Percentiles rank a stretch among this genome's conserved stretches.
Conservation (phyloP, 148 eudicot species). For the Bassia scoparia region DNA sequence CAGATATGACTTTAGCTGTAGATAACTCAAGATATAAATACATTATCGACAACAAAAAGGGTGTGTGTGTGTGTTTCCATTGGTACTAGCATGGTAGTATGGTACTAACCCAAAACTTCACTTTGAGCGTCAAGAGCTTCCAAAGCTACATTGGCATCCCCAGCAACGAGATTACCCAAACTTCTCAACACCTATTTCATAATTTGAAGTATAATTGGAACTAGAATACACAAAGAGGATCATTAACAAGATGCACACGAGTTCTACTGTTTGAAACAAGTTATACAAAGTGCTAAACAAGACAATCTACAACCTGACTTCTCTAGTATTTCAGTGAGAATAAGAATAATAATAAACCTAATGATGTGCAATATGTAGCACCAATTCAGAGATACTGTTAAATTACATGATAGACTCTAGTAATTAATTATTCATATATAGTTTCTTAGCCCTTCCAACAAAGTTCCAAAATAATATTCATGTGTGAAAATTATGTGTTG, state of each 20-base stretch:
- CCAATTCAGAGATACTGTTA: background rate
- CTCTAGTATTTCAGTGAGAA: too few species aligned
- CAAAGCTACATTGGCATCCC: constrained; percentile 60
- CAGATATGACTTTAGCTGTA: constrained; percentile 63
- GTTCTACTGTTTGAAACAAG: background rate
- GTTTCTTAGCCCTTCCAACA: background rate
- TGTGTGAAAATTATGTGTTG: too few species aligned
- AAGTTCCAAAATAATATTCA: background rate
- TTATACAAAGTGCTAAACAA: background rate
- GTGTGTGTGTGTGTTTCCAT: too few species aligned
- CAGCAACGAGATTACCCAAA: constrained; percentile 92
- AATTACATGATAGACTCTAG: background rate
- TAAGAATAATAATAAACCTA: background rate
- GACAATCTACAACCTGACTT: background rate
- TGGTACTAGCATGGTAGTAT: too few species aligned
- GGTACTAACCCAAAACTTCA: constrained; percentile 63
- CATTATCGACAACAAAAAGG: too few species aligned
- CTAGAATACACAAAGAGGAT: background rate
- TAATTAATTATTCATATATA: background rate
- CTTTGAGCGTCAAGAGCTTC: constrained; percentile 55
- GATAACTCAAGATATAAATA: background rate
- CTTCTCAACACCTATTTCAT: constrained; percentile 66
- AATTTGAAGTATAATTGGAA: background rate
- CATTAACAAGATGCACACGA: background rate
- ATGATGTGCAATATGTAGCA: background rate